phyloP scores from a whole-genome alignment of 2,329 filamentous ascomycete genomes.

The Fusarium pseudonygamai region DNA sequence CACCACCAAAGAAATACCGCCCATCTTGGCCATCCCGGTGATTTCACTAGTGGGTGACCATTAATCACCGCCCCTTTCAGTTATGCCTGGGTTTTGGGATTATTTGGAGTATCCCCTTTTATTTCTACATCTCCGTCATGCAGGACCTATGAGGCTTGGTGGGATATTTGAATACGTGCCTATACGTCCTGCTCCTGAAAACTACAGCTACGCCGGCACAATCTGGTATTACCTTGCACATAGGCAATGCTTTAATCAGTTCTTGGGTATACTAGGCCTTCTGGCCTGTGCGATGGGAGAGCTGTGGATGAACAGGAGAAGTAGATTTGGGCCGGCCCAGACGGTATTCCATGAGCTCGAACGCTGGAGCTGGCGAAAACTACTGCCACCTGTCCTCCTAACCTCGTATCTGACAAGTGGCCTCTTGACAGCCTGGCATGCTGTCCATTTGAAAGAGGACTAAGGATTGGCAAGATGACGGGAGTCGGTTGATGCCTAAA shows the following conservation, averaged over 20 bases:
- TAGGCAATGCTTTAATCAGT: constrained; percentile 7
- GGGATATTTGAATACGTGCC: not conserved
- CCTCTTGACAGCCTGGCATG: not conserved
- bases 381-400: not conserved
- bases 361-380: not conserved
- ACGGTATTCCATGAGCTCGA: not conserved
- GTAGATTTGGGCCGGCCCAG: not conserved
- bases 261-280: not conserved
- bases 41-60: not conserved
- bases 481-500: not conserved
- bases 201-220: not conserved
- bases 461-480: not conserved
- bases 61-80: not conserved
- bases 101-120: not conserved
- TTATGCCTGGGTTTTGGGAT: not conserved
- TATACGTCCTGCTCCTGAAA: not conserved
- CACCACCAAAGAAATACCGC: not conserved
- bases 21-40: not conserved
- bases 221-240: constrained; percentile 6
- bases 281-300: not conserved
- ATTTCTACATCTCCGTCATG: not conserved
- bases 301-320: not conserved
- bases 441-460: not conserved
- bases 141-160: not conserved
- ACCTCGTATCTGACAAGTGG: not conserved